A percentile compares a stretch with the other conserved stretches of the same genome.
Conservation (phyloP, 139 green algal genomes). For the Nannochloris sp. region DNA sequence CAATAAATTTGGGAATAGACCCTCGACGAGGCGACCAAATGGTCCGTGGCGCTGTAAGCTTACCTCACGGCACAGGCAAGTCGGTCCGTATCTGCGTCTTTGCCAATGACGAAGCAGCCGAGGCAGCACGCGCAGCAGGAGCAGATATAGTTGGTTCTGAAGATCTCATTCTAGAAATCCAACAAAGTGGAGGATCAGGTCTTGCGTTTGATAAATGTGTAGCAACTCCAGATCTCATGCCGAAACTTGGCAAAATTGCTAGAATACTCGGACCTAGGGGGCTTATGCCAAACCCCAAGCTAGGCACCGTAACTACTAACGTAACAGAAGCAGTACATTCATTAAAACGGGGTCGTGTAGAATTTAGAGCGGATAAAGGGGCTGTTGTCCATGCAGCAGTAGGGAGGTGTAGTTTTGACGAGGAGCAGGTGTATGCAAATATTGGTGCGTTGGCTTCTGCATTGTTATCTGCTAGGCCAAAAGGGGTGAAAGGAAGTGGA, state of each 20-base stretch:
- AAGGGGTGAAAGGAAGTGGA: slow-evolving; percentile 50
- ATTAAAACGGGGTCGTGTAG: slow-evolving; percentile 66
- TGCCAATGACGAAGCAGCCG: slow-evolving; percentile 53
- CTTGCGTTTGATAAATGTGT: slow-evolving; percentile 62
- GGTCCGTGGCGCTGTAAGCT: slow-evolving; percentile 58
- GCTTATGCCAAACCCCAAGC: slow-evolving; percentile 97
- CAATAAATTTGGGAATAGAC: slow-evolving; percentile 50
- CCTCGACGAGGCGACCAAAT: slow-evolving; percentile 64
- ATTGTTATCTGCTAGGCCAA: slow-evolving; percentile 49
- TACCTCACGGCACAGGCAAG: slow-evolving; percentile 76
- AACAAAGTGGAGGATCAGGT: slow-evolving; percentile 25
- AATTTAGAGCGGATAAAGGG: slow-evolving; percentile 75
- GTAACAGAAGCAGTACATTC: slow-evolving; percentile 54
- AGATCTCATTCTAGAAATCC: slow-evolving; percentile 69
- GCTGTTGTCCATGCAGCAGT: slow-evolving; percentile 66
- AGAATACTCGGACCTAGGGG: slow-evolving; percentile 81
- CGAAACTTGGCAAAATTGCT: slow-evolving; percentile 60
- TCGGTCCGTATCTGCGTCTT: slow-evolving; percentile 74
- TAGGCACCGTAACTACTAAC: slow-evolving; percentile 75
- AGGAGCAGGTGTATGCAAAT: slow-evolving; percentile 46
- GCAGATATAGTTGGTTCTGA: slow-evolving; percentile 73
- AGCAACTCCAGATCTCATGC: slow-evolving; percentile 82
- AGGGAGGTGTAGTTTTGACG: slow-evolving; percentile 48
- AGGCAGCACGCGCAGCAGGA: slow-evolving; percentile 57
- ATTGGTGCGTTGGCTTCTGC: slow-evolving; percentile 36